These are phyloP conservation scores for Termitomyces bulborhizus DNA, from an alignment of 768 basidiomycete species.

Conservation along the genomic window DNA sequence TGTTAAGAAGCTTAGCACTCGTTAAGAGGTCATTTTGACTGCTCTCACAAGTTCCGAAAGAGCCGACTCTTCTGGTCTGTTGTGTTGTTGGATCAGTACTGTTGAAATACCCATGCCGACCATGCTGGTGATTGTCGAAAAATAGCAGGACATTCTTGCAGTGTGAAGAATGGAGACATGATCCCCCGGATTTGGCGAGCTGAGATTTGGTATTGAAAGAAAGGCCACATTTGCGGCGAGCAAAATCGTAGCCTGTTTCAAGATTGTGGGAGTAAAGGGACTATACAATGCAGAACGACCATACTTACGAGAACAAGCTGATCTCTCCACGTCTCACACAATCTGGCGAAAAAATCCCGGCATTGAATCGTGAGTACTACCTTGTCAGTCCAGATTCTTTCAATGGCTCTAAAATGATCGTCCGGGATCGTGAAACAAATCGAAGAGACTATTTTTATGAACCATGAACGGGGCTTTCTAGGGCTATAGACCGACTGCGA, in stretches of 20 bases:
- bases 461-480: background rate
- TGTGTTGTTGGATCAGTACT: background rate
- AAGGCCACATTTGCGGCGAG: constrained; percentile 1
- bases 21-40: background rate
- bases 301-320: background rate
- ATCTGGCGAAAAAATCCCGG: background rate
- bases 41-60: background rate
- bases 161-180: background rate
- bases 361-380: background rate
- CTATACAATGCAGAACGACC: background rate
- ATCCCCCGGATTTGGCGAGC: background rate
- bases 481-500: background rate
- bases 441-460: background rate
- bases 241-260: background rate
- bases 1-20: background rate
- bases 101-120: background rate
- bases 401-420: background rate
- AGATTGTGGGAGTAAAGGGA: background rate
- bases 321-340: background rate
- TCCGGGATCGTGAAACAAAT: background rate
- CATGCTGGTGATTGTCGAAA: background rate
- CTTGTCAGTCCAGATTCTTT: background rate
- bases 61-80: background rate
- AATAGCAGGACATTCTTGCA: background rate
- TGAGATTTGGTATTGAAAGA: constrained; percentile 1